These are phyloP conservation scores for Pythium insidiosum DNA, from an alignment of 352 stramenopile species.

Conservation along the genomic window DNA sequence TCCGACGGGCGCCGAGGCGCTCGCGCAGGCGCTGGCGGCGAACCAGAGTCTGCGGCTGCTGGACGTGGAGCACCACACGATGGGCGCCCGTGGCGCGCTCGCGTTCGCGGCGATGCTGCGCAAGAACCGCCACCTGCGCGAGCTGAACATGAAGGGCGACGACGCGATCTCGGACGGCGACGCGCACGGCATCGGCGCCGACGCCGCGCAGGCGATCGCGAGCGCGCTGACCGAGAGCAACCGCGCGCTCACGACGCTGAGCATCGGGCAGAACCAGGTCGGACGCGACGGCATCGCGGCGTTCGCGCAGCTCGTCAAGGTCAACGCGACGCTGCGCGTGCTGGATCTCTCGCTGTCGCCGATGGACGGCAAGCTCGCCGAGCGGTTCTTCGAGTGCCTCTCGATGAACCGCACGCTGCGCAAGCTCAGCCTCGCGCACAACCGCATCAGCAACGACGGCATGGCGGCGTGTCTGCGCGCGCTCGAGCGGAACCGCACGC, in stretches of 20 bases:
- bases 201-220: constrained; percentile 36
- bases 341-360: constrained; percentile 58
- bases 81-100: constrained; percentile 35
- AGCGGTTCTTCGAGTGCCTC: constrained; percentile 61
- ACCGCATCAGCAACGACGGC: constrained; percentile 66
- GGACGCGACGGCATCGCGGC: constrained; percentile 35
- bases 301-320: constrained; percentile 50
- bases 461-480: constrained; percentile 47
- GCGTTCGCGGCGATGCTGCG: constrained; percentile 61
- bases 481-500: constrained; percentile 39
- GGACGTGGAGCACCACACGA: constrained; percentile 72
- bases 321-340: constrained; percentile 32
- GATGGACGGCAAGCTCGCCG: constrained; percentile 45
- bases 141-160: constrained; percentile 62
- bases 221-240: constrained; percentile 35
- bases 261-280: constrained; percentile 59
- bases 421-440: constrained; percentile 50
- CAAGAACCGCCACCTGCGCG: constrained; percentile 36
- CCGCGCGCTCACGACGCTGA: constrained; percentile 33
- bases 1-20: constrained; percentile 34
- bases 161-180: constrained; percentile 42
- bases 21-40: constrained; percentile 35
- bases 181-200: constrained; percentile 31
- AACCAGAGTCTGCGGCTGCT: constrained; percentile 59
- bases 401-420: constrained; percentile 43